Evolutionary conservation across 306 rosid species (phyloP), one percentile per base, ranked within the genome.

Genomic region (Prosopis cineraria): DNA sequence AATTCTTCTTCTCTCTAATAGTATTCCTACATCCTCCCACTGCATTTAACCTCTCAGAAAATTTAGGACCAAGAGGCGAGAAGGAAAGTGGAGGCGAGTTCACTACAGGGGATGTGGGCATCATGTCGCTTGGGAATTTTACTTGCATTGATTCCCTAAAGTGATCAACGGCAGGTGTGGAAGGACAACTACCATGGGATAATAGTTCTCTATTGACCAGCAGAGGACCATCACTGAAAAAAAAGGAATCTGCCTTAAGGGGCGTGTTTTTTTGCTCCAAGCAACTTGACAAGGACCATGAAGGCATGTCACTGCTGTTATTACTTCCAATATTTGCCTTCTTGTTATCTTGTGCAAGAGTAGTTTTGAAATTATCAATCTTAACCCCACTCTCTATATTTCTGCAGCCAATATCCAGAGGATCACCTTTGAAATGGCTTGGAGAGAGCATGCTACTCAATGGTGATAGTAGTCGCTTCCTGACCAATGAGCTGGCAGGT

Each of bases 61-160:
- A 81, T 82, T 79, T 96, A 40, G 94, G 97, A 70, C 99, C 98
- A 72, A 95, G 97, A 74, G 99, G 98, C 27, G 99, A 96, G 80
- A 93, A 70, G 34, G 91, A 91, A 76, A 87, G 91, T 20, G 90
- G 89, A 60, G 72, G 53, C 9, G 90, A 83, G 83, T 72, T 80
- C 80, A 69, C 76, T 33, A 27, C 76, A 25, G 90, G 89, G 31
- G 91, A 87, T 53, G 75, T 31, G 5, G 85, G 73, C 80, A 82
- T 62, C 50, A 75, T 60, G 59, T 85, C 84, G 59, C 85, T 81
- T 44, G 72, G 88, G 59, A 84, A 24, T 76, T 74, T 79, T 52
- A 81, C 33, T 43, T 77, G 45, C 81, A 84, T 83, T n/a, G 76
- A 43, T 74, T 83, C 89, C 71, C 84, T 80, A 68, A 74, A 69